A percentile compares a stretch with the other conserved stretches of the same genome.
Evolutionary conservation across 2,329 filamentous ascomycete species (phyloP).

Genomic region (Penicillium sp.): DNA sequence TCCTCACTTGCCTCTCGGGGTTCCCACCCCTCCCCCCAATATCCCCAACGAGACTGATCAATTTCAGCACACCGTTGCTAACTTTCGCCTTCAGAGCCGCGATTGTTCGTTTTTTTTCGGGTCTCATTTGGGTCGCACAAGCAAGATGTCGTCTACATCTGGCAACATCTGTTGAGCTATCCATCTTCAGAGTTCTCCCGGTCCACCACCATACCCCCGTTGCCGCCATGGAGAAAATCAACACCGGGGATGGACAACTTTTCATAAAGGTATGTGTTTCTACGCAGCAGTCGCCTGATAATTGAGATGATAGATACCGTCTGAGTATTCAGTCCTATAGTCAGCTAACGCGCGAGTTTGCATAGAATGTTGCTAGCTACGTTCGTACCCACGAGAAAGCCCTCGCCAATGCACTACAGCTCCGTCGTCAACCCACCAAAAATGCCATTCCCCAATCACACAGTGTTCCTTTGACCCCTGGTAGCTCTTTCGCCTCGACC

Average conservation of each 20-base stretch:
- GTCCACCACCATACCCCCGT: constrained; percentile 22
- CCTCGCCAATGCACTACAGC: constrained; percentile 85
- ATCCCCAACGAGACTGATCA: constrained; percentile 1
- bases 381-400: constrained; percentile 96
- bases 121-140: constrained; percentile 15
- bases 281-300: background rate
- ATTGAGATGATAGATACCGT: background rate
- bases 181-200: constrained; percentile 30
- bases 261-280: constrained; percentile 40
- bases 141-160: constrained; percentile 32
- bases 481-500: constrained; percentile 56
- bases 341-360: constrained; percentile 2
- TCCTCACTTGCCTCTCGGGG: background rate
- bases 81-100: constrained; percentile 5
- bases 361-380: constrained; percentile 84
- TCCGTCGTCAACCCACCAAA: constrained; percentile 62
- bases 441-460: constrained; percentile 52
- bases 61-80: background rate
- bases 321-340: too few species aligned
- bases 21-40: background rate
- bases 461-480: constrained; percentile 47
- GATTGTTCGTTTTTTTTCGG: constrained; percentile 5
- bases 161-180: constrained; percentile 30
- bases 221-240: constrained; percentile 41
- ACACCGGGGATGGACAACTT: constrained; percentile 44